phyloP scores from a whole-genome alignment of 2,329 filamentous ascomycete species.

The Pseudogymnoascus destructans region DNA sequence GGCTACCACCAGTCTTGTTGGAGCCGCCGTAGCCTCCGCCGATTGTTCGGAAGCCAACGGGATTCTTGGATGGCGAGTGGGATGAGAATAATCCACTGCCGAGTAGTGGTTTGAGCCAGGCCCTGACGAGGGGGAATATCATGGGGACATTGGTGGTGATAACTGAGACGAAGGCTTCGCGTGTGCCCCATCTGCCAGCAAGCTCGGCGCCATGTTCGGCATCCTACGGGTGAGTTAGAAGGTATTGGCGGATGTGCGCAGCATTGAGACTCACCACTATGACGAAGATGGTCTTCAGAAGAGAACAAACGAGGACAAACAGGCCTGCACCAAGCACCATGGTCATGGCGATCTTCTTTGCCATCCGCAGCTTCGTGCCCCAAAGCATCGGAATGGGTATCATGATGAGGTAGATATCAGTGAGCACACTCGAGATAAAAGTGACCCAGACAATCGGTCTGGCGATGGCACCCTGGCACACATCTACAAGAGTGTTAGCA shows the following conservation, averaged over 20 bases:
- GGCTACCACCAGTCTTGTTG: constrained; percentile 21
- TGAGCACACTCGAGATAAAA: constrained; percentile 38
- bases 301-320: constrained; percentile 41
- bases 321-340: constrained; percentile 42
- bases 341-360: constrained; percentile 39
- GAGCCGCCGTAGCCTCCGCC: constrained; percentile 26
- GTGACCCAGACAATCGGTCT: constrained; percentile 39
- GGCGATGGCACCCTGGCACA: constrained; percentile 32
- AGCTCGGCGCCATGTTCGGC: constrained; percentile 28
- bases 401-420: constrained; percentile 41
- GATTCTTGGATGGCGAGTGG: constrained; percentile 28
- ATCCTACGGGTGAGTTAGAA: constrained; percentile 30
- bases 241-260: not conserved
- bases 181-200: constrained; percentile 29
- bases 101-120: constrained; percentile 28
- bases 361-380: constrained; percentile 34
- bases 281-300: constrained; percentile 41
- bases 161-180: constrained; percentile 29
- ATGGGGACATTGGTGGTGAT: constrained; percentile 30
- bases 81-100: constrained; percentile 29
- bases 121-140: constrained; percentile 34
- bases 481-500: constrained; percentile 31
- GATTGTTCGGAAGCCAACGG: constrained; percentile 30
- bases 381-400: constrained; percentile 38
- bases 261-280: constrained; percentile 19